Percentiles rank a stretch among this genome's conserved stretches.
These are phyloP conservation scores for Mercurialis annua DNA, from an alignment of 345 rosid species.

Conservation along the genomic window DNA sequence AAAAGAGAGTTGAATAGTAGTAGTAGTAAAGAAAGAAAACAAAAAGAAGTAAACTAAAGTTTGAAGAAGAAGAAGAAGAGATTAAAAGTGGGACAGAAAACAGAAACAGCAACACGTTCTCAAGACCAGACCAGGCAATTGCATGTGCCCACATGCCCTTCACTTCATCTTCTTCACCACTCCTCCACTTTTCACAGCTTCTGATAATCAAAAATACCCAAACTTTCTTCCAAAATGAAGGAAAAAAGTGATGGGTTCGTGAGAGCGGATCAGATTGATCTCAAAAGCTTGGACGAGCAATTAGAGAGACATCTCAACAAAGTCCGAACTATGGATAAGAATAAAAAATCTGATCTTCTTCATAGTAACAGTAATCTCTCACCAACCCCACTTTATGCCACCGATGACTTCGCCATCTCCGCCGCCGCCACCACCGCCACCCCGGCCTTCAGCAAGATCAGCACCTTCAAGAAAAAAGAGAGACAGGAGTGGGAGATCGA, in stretches of 20 bases:
- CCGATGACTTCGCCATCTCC: slow-evolving; percentile 12
- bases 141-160: slow-evolving; percentile 26
- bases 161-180: background rate
- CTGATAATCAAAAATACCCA: background rate
- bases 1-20: background rate
- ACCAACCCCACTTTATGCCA: background rate
- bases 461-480: slow-evolving; percentile 28
- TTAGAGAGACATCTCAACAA: slow-evolving; percentile 77
- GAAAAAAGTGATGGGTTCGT: slow-evolving; percentile 77
- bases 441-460: background rate
- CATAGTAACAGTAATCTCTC: background rate
- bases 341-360: slow-evolving; percentile 35
- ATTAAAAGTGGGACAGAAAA: slow-evolving; percentile 5
- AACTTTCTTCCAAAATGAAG: slow-evolving; percentile 37
- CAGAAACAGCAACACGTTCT: slow-evolving; percentile 10
- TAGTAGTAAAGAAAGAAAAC: too few species aligned
- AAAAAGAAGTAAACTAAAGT: too few species aligned
- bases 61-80: background rate
- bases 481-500: slow-evolving; percentile 97
- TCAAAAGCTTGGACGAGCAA: slow-evolving; percentile 91
- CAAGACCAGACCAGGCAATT: slow-evolving; percentile 20
- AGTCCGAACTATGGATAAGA: slow-evolving; percentile 64
- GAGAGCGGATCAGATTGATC: slow-evolving; percentile 97
- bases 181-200: background rate
- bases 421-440: slow-evolving; percentile 18